Evolutionary conservation across 2,329 filamentous ascomycete species (phyloP).

Genomic region (Fonsecaea monophora): DNA sequence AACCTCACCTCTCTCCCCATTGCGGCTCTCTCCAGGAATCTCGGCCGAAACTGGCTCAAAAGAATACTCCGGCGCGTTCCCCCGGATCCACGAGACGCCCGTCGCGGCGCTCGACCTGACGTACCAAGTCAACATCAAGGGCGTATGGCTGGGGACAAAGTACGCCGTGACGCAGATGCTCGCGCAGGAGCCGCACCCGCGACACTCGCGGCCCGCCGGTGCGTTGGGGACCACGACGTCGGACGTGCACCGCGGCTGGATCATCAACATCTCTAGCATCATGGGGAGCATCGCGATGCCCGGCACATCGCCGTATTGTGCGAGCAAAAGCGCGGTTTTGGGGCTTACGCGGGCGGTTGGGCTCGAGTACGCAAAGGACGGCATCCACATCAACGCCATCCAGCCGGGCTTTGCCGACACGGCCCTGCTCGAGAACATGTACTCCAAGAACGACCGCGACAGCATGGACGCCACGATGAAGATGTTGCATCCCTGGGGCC

Average conservation of each 20-base stretch:
- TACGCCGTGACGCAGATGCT: conserved; percentile 36
- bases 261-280: conserved; percentile 50
- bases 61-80: conserved; percentile 8
- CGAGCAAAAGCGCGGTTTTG: conserved; percentile 57
- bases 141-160: conserved; percentile 53
- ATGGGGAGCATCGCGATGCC: conserved; percentile 20
- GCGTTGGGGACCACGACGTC: conserved; percentile 12
- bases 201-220: not conserved
- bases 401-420: conserved; percentile 52
- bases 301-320: conserved; percentile 48
- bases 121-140: conserved; percentile 48
- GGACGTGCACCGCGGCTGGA: conserved; percentile 45
- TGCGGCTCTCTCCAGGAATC: conserved; percentile 15
- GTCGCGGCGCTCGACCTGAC: conserved; percentile 27
- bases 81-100: conserved; percentile 27
- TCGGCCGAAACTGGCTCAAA: conserved; percentile 20
- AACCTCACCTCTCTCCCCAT: not conserved
- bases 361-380: conserved; percentile 51
- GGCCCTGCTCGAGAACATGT: conserved; percentile 48
- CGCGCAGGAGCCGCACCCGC: conserved; percentile 32
- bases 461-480: conserved; percentile 19
- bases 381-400: conserved; percentile 53
- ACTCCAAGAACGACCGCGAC: conserved; percentile 35
- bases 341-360: conserved; percentile 54
- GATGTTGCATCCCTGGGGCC: conserved; percentile 37